A percentile compares a stretch with the other conserved stretches of the same genome.
Evolutionary conservation across 371 early-diverging fungal genomes (phyloP).

Genomic region (Polyrhizophydium stewartii): DNA sequence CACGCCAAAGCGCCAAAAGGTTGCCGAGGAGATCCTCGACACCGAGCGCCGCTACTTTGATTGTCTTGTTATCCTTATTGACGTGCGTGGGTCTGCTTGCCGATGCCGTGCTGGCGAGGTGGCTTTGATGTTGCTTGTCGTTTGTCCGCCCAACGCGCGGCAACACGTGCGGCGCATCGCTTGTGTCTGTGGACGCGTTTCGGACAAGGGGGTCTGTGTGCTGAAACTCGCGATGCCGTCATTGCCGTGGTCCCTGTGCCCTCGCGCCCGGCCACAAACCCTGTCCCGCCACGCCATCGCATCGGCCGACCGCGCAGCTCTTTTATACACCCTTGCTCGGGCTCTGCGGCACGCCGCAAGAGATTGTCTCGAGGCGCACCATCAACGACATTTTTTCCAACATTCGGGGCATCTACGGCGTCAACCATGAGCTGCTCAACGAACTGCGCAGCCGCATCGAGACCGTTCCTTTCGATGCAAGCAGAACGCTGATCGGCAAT

Average conservation of each 20-base stretch:
- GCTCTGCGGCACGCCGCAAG: constrained; percentile 23
- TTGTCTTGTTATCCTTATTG: constrained; percentile 42
- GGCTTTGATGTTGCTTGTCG: neutral
- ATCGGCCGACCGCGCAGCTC: constrained; percentile 4
- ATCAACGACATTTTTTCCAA: constrained; percentile 60
- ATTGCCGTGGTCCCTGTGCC: neutral
- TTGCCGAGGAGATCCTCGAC: constrained; percentile 60
- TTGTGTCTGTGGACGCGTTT: too few species aligned
- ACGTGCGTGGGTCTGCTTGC: neutral
- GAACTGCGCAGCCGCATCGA: constrained; percentile 53
- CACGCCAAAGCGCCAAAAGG: constrained; percentile 39
- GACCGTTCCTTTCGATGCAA: constrained; percentile 44
- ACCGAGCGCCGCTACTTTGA: constrained; percentile 67
- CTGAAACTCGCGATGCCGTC: neutral
- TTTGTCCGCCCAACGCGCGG: neutral
- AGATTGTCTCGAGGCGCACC: constrained; percentile 35
- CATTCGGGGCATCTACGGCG: constrained; percentile 56
- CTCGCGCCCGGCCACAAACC: too few species aligned
- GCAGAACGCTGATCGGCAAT: constrained; percentile 57
- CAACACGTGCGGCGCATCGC: too few species aligned
- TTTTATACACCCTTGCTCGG: constrained; percentile 13
- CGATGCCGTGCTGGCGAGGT: neutral
- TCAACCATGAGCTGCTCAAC: constrained; percentile 55
- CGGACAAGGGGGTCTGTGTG: too few species aligned
- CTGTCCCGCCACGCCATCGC: too few species aligned